phyloP scores from a whole-genome alignment of 1,139 yeast species.

The Suhomyces chickasaworum region DNA sequence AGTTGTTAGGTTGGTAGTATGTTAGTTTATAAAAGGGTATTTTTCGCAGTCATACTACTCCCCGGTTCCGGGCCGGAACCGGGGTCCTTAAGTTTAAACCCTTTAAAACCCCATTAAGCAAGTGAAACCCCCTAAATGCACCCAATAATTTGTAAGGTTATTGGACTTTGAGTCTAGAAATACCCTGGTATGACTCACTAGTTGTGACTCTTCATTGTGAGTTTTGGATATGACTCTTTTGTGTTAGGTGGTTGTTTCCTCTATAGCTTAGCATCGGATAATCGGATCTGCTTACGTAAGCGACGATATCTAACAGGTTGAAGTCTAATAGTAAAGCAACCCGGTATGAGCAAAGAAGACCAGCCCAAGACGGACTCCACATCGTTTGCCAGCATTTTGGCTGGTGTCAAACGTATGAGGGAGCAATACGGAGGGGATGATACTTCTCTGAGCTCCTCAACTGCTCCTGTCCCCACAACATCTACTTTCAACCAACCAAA shows the following conservation, averaged over 20 bases:
- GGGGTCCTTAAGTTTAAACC: not conserved
- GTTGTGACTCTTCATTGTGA: too few species aligned
- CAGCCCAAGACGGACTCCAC: constrained; percentile 41
- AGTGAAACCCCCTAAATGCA: not conserved
- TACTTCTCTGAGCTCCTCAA: not conserved
- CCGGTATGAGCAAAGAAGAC: not conserved
- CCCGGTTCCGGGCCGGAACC: not conserved
- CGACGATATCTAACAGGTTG: not conserved
- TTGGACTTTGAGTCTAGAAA: too few species aligned
- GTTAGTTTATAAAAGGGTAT: too few species aligned
- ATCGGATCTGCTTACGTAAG: constrained; percentile 2
- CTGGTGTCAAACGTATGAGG: constrained; percentile 58
- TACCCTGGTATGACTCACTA: too few species aligned
- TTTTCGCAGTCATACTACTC: not conserved
- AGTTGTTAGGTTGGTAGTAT: too few species aligned
- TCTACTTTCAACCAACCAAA: too few species aligned
- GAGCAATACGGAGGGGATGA: constrained; percentile 28
- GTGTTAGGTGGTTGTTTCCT: too few species aligned
- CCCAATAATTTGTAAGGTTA: not conserved
- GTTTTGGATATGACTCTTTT: too few species aligned
- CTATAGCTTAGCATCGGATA: too few species aligned
- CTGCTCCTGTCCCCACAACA: not conserved
- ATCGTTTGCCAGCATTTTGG: constrained; percentile 65
- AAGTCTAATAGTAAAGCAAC: not conserved
- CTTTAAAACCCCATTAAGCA: not conserved